phyloP scores from a whole-genome alignment of 2,329 filamentous ascomycete species.

The Elsinoe batatas region DNA sequence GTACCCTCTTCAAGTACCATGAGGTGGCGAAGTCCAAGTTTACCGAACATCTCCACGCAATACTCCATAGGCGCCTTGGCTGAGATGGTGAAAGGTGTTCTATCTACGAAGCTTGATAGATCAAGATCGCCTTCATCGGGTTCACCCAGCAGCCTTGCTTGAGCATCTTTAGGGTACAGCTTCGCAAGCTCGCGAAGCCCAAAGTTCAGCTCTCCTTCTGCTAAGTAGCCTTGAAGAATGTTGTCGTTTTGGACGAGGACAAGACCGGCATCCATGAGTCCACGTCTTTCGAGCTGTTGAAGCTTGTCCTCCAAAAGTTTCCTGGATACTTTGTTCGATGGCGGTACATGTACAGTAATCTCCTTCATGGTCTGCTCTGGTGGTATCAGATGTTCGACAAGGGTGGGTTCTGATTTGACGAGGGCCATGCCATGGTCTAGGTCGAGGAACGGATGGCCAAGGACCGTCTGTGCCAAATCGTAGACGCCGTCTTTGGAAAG shows the following conservation, averaged over 20 bases:
- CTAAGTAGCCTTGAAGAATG: conserved; percentile 46
- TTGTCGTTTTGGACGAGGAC: conserved; percentile 42
- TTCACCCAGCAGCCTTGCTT: conserved; percentile 33
- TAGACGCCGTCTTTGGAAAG: conserved; percentile 47
- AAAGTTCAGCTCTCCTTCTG: conserved; percentile 45
- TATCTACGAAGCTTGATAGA: conserved; percentile 43
- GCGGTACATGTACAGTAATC: conserved; percentile 42
- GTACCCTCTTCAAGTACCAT: conserved; percentile 45
- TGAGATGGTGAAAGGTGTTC: conserved; percentile 43
- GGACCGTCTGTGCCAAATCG: conserved; percentile 49
- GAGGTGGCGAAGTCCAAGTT: conserved; percentile 45
- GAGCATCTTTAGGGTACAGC: conserved; percentile 26
- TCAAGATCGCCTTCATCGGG: conserved; percentile 32
- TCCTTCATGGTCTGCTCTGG: conserved; percentile 46
- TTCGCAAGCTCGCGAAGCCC: conserved; percentile 32
- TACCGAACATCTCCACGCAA: conserved; percentile 50
- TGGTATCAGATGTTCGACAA: conserved; percentile 42
- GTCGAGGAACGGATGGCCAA: conserved; percentile 51
- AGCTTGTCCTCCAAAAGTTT: conserved; percentile 38
- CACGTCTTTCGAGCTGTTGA: conserved; percentile 37
- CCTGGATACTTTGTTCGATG: conserved; percentile 34
- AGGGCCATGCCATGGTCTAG: conserved; percentile 38
- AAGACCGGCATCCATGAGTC: conserved; percentile 48
- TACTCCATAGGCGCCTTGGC: conserved; percentile 48
- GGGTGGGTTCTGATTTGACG: conserved; percentile 30